Evolutionary conservation across 768 basidiomycete species (phyloP), one percentile per base, ranked within the genome.

Genomic region (Suillus bovinus): DNA sequence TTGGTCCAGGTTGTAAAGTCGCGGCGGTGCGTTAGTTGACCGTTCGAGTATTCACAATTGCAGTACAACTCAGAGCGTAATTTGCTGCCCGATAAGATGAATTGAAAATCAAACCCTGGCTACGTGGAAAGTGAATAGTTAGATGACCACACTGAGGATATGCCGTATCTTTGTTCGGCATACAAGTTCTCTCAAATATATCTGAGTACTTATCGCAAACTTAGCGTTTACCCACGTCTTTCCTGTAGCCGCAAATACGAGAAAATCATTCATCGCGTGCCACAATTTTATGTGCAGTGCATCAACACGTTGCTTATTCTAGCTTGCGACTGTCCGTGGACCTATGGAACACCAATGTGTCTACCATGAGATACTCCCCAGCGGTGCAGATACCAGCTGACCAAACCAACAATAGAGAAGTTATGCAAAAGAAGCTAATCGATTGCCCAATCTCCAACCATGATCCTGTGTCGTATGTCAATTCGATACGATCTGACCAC

Each of bases 371-470:
- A 68, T 83, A 79, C 71, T 93, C 91, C 42, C 93, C 93, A 5
- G 82, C 77, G 0, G 84, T 84, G 64, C 89, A 89, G 24, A 94
- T 85, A 1, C 86, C 90, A 31, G 88, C 90, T 1, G 89, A 88
- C 86, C 90, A 94, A 5, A 92, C 79, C 44, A 91, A 79, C 60
- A 95, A 77, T 41, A 94, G 75, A 1, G 91, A 93, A 1, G 90
- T 86, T 63, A 94, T 91, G 67, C 88, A 89, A 75, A 93, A 95
- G 77, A 94, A 93, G 56, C 84, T 92, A 71, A 95, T 93, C 0
- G 91, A 88, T 69, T 92, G 90, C 7, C 93, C 93, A 58, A 94
- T 95, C 70, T 95, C 91, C 61, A 94, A 77, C 93, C 93, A 95
- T 4, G 90, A 92, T 0, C 93, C 90, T 84, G 67, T 39, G 33